Base-by-base conservation (phyloP, 2,329 filamentous ascomycete genomes). In the Setomelanomma holmii region DNA sequence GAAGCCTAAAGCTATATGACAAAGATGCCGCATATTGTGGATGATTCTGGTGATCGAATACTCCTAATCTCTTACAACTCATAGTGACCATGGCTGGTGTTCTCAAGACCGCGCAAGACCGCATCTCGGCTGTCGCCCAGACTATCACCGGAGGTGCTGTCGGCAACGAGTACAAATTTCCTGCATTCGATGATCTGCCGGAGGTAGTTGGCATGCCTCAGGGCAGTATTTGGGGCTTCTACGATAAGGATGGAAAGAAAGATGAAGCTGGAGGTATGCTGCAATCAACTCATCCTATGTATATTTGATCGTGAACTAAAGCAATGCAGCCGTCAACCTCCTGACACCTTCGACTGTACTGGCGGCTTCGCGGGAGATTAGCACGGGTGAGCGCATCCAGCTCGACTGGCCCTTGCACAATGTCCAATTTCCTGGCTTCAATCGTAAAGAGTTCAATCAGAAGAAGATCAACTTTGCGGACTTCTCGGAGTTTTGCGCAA, bases 341-440 rank as follows among this genome's bases (percentile, higher is more conserved):
- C 75, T 86, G 21, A 85, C 83, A 0, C 79, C 82, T 1, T 75
- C 82, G 1, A 71, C 81, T 1, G 80, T 85, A 3, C 72, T 74
- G 19, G 76, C 80, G 0, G 82, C 83, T 2, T 71, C 75, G 4
- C 72, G 74, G 4, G 79, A 83, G 58, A 84, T 86, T 59, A 75
- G 73, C 34, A 80, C 78, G 0, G 84, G 84, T 11, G 73, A 74
- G 17, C 76, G 82, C 24, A 77, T 84, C 20, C 79, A 79, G 8
- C 74, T 86, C 34, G 78, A 78, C 21, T 86, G 83, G 83, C 79
- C 82, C 20, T 64, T 86, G 53, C 80, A 77, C 17, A 85, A 85
- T 60, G 70, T 85, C 2, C 81, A 85, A 51, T 78, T 80, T 57
- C 80, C 83, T 1, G 80, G 81, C 53, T 80, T 85, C 57, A 78